Evolutionary conservation across 1,284 basidiomycete genomes (phyloP).

Genomic region (Malassezia equina): DNA sequence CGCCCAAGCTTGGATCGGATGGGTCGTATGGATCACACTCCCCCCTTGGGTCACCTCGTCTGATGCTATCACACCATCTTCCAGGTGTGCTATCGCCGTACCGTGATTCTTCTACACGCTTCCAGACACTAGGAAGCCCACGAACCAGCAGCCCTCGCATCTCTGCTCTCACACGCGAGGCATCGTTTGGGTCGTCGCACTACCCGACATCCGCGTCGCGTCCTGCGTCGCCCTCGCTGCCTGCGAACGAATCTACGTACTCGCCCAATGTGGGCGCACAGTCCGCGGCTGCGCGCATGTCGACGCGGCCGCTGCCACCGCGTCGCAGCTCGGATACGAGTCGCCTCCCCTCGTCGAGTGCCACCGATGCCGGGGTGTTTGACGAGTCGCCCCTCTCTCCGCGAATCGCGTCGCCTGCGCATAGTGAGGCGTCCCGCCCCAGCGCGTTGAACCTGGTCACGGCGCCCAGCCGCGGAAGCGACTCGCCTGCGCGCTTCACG

Average conservation of each 20-base stretch:
- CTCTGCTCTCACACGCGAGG: constrained; percentile 39
- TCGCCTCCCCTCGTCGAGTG: neutral
- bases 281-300: constrained; percentile 14
- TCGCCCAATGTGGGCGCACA: constrained; percentile 16
- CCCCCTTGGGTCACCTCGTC: constrained; percentile 33
- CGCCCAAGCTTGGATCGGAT: constrained; percentile 8
- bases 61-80: constrained; percentile 28
- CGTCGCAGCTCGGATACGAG: constrained; percentile 9
- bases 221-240: constrained; percentile 24
- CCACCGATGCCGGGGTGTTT: neutral
- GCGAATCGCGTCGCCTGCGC: neutral
- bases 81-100: constrained; percentile 37
- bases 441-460: neutral
- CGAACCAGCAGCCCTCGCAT: constrained; percentile 28
- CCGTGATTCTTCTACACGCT: constrained; percentile 35
- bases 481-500: constrained; percentile 19
- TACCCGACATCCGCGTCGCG: constrained; percentile 39
- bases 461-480: neutral
- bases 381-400: constrained; percentile 3
- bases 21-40: constrained; percentile 25
- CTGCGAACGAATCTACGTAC: constrained; percentile 13
- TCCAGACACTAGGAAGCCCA: constrained; percentile 26
- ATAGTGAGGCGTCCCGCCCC: neutral
- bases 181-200: constrained; percentile 22
- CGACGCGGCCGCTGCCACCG: constrained; percentile 6